Conservation (phyloP, 371 early-diverging fungal genomes). For the Zychaea mexicana region DNA sequence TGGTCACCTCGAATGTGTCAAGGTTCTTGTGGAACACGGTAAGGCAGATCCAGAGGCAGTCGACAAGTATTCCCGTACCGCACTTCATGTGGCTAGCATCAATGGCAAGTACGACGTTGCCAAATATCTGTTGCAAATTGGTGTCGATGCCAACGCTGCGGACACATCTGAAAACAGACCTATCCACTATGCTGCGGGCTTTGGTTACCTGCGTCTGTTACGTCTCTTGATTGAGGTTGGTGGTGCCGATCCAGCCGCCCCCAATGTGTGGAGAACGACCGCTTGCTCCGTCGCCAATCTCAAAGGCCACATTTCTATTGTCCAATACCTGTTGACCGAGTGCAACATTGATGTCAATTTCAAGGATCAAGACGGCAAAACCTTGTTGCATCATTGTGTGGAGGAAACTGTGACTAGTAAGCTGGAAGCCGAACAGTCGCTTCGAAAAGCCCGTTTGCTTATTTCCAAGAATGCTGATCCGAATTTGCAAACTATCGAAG, state of each 20-base stretch:
- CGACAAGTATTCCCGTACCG: constrained; percentile 52
- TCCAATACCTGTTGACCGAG: constrained; percentile 48
- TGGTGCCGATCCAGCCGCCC: constrained; percentile 40
- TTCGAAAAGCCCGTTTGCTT: constrained; percentile 37
- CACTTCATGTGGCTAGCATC: constrained; percentile 55
- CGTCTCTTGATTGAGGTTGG: constrained; percentile 49
- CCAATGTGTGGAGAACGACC: constrained; percentile 59
- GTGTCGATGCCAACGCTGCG: constrained; percentile 45
- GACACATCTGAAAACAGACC: constrained; percentile 58
- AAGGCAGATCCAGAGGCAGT: constrained; percentile 40
- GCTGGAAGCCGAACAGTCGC: constrained; percentile 36
- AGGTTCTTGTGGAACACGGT: constrained; percentile 48
- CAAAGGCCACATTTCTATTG: constrained; percentile 58
- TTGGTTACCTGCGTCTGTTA: constrained; percentile 48
- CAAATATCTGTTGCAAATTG: constrained; percentile 39
- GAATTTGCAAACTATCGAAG: constrained; percentile 44
- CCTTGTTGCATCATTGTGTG: constrained; percentile 52
- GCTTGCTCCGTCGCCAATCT: constrained; percentile 61
- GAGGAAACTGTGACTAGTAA: constrained; percentile 13
- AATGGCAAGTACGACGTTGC: constrained; percentile 50
- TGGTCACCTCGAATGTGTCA: constrained; percentile 53
- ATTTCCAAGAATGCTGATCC: constrained; percentile 45
- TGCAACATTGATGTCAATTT: constrained; percentile 46
- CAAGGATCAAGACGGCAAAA: constrained; percentile 48
- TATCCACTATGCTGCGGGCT: constrained; percentile 61